Evolutionary conservation across 495 filamentous ascomycete species (phyloP).

Genomic region (Neurospora intermedia): DNA sequence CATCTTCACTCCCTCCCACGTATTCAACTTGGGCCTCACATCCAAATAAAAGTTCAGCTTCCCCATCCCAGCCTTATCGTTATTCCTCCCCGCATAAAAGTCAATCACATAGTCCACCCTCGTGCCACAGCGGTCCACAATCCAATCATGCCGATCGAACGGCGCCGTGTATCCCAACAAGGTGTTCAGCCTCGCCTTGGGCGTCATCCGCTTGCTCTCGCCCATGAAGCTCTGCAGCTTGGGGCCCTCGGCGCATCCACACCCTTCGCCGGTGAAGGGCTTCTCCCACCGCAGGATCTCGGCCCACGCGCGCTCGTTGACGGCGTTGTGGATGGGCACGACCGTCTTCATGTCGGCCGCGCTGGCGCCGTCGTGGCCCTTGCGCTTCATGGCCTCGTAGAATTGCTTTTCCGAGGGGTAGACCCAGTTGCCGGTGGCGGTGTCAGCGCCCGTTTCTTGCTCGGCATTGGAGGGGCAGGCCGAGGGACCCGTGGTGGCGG

Average conservation of each 20-base stretch:
- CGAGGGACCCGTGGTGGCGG: slow-evolving; percentile 35
- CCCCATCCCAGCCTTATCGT: slow-evolving; percentile 36
- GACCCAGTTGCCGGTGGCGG: slow-evolving; percentile 75
- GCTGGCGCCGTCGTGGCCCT: slow-evolving; percentile 44
- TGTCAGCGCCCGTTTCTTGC: slow-evolving; percentile 55
- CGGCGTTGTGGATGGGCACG: slow-evolving; percentile 96
- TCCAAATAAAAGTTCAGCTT: slow-evolving; percentile 88
- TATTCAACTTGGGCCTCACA: slow-evolving; percentile 89
- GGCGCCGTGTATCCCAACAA: slow-evolving; percentile 78
- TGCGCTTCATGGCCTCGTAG: slow-evolving; percentile 88
- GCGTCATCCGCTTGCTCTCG: slow-evolving; percentile 60
- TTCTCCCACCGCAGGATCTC: slow-evolving; percentile 81
- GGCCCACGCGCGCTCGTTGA: slow-evolving; percentile 81
- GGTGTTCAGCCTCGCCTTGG: slow-evolving; percentile 69
- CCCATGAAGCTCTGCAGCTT: slow-evolving; percentile 76
- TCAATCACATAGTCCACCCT: slow-evolving; percentile 93
- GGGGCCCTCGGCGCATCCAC: slow-evolving; percentile 63
- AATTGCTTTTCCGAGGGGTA: slow-evolving; percentile 95
- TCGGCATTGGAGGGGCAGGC: slow-evolving; percentile 56
- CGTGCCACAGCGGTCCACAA: slow-evolving; percentile 86
- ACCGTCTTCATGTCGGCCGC: slow-evolving; percentile 74
- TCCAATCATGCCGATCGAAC: slow-evolving; percentile 97
- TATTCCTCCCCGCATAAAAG: slow-evolving; percentile 77
- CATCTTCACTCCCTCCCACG: slow-evolving; percentile 83
- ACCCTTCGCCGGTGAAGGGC: slow-evolving; percentile 28